Base-by-base conservation (phyloP, 2,329 filamentous ascomycete genomes). In the Diaporthe sp. region DNA sequence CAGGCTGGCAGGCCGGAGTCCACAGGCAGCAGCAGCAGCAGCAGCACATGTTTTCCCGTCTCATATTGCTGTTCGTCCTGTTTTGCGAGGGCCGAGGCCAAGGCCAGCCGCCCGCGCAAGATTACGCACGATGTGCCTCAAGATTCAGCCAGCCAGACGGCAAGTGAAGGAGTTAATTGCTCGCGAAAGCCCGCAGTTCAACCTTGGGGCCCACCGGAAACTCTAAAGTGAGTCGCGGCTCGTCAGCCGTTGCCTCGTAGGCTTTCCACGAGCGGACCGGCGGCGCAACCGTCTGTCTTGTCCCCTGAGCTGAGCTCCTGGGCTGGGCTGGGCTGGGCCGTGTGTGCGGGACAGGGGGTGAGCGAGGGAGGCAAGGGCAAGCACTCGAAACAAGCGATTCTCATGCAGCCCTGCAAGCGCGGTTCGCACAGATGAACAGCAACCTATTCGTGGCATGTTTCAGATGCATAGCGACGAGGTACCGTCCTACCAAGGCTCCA, bases 361-460 rank as follows among this genome's bases (percentile, higher is more conserved):
- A 68, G 62, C 31, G 62, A 39, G 57, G 44, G 46, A 69, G 49
- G 65, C 65, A 69, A 69, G 65, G 65, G 65, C 65, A 42, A 55
- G 65, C 65, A 69, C 61, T 69, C 57, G 72, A 74, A 74, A 74
- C 72, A 44, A 70, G 72, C 72, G 72, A 74, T 28, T 34, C 61
- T 74, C 42, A 70, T 70, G 62, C 72, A 74, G 72, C 61, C 61
- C 61, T 74, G 72, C 72, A 68, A 68, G 55, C 67, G 67, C 72
- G 34, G 51, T 70, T 74, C 61, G 53, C 49, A 57, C 65, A 69
- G 65, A 69, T 69, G 65, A 69, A 69, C 65, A 55, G 65, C 65
- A 69, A 69, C 65, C 65, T 69, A 69, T 69, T 69, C 65, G 65
- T 69, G 49, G 65, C 65, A 69, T 69, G 65, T 69, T 69, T 69